Evolutionary conservation across 345 rosid genomes (phyloP), one percentile per base, ranked within the genome.

Genomic region (Ricinus communis): DNA sequence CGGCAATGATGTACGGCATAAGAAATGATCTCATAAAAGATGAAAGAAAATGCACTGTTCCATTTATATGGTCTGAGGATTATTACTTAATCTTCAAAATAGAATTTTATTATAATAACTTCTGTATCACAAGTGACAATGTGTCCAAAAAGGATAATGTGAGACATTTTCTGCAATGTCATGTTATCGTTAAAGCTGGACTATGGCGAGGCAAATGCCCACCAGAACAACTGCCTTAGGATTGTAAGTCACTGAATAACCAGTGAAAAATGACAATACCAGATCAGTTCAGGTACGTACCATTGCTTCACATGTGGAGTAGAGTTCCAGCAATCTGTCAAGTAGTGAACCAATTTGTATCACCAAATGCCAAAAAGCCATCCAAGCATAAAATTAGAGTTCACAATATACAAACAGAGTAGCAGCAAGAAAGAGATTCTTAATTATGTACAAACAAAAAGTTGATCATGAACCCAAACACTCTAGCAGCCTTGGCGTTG

Each of bases 301-400:
- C 99, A 95, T 66, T 86, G 79, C 70, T 86, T 89, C 76, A 95
- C 82, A 71, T 87, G 93, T 33, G 91, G 80, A 64, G 96, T 89
- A 15, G 82, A 79, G 52, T 65, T 82, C 99, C 99, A 95, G 83
- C 99, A 92, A 82, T 72, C 99, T 90, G 86, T 72, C 76, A 80
- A 77, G 80, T 2, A 79, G 62, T 47, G 25, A 61, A 76, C 65
- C 59, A 73, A 25, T 55, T 62, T 7, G 25, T 46, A 62, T 68
- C 68, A 78, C 28, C 30, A 59, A 69, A 69, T 43, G 6, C 50
- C 24, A 43, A 66, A 43, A 71, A 43, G 27, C 25, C 28, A 25
- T 43, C 40, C 33, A 60, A 68, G 65, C 66, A 71, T 61, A 49
- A 55, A 43, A 47, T 25, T 15, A 71, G 15, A 57, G 62, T 9